Evolutionary conservation across 495 filamentous ascomycete species (phyloP).

Genomic region (Hyaloscypha bicolor): DNA sequence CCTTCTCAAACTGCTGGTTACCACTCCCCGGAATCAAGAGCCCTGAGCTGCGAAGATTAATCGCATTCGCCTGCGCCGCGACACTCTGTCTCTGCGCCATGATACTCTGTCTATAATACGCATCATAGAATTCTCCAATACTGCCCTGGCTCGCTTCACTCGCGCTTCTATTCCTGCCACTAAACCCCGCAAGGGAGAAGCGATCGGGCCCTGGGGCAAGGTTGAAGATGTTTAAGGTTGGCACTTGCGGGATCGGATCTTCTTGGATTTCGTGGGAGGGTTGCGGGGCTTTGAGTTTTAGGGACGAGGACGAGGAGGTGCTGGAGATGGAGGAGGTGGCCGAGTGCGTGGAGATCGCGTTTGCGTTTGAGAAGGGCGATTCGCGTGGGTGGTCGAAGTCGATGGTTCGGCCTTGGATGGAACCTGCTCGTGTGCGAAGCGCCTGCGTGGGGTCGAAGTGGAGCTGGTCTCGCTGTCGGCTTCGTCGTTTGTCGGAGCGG

Average conservation of each 20-base stretch:
- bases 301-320: not conserved
- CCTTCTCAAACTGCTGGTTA: not conserved
- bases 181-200: not conserved
- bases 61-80: not conserved
- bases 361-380: conserved; percentile 27
- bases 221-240: not conserved
- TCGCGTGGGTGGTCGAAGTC: conserved; percentile 29
- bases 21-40: not conserved
- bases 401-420: conserved; percentile 24
- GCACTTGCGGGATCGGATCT: not conserved
- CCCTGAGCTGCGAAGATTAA: not conserved
- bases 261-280: not conserved
- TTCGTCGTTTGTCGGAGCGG: not conserved
- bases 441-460: conserved; percentile 23
- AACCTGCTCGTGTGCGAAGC: conserved; percentile 19
- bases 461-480: conserved; percentile 23
- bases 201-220: not conserved
- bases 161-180: not conserved
- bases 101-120: conserved; percentile 24
- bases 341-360: conserved; percentile 15
- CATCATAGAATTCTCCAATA: conserved; percentile 30
- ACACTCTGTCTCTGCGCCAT: not conserved
- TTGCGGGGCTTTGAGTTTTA: not conserved
- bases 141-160: conserved; percentile 17
- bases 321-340: conserved; percentile 8